Evolutionary conservation across 2,329 filamentous ascomycete species (phyloP), one percentile per base, ranked within the genome.

Genomic region (Talaromyces sp.): DNA sequence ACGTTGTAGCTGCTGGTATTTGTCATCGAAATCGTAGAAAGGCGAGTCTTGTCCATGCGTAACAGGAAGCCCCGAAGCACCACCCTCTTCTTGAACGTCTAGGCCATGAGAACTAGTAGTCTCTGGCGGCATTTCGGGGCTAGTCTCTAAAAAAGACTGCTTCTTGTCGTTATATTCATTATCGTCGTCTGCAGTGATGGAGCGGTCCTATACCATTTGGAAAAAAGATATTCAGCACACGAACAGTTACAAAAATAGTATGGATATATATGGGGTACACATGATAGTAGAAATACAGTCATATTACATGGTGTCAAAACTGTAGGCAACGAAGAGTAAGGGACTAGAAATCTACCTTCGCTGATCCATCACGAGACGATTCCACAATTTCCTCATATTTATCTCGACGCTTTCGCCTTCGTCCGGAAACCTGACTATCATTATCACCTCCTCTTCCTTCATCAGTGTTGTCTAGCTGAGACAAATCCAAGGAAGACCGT

Each of bases 71-170:
- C 75, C 76, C 77, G 78, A 80, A 80, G 76, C 76, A 77, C 76
- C 72, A 71, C 72, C 66, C 38, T 57, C 51, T 35, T 57, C 48
- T 19, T 58, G 26, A 50, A 43, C 58, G 58, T 58, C 54, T 48
- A 32, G 43, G 54, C 46, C 27, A 29, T 54, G n/a, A 55, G 48
- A 51, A 24, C 32, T 48, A 59, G 41, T 75, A 76, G 77, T 75
- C 74, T 72, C 62, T 57, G 63, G 65, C 75, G 79, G 79, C 76
- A 81, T 81, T 82, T 84, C 84, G 81, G 81, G 83, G 83, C 82
- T 78, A 76, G 78, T 77, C 71, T 73, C 84, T 87, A 86, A 85
- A 86, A 86, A 86, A 86, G 83, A 81, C 77, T 80, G 70, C 57
- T 75, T 70, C 61, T 75, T 65, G 63, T 70, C 61, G 69, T 74